Conservation (phyloP, 108 stramenopile species). For the Halocafeteria seosinensis region DNA sequence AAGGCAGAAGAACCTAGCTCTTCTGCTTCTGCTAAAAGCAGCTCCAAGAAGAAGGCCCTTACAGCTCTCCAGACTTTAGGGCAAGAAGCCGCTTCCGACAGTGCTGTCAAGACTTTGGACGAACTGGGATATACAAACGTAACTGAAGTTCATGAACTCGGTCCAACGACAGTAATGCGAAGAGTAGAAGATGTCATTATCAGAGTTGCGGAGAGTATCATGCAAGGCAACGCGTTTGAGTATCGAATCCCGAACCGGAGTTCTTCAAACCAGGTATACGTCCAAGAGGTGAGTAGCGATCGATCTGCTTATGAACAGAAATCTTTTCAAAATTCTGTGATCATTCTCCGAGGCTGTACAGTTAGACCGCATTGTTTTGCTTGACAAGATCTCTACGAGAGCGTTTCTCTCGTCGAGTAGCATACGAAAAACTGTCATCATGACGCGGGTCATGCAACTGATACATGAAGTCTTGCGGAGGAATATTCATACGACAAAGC, state of each 20-base stretch:
- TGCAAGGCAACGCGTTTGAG: conserved; percentile 42
- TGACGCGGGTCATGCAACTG: conserved; percentile 71
- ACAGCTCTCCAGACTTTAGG: too few relatives aligned
- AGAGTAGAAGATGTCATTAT: conserved; percentile 23
- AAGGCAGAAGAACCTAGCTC: too few relatives aligned
- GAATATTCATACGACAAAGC: conserved; percentile 92
- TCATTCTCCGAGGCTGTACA: too few relatives aligned
- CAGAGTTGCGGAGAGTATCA: conserved; percentile 19
- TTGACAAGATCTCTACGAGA: conserved; percentile 10
- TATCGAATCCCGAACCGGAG: conserved; percentile 59
- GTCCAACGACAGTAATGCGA: conserved; percentile 14
- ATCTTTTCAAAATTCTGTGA: too few relatives aligned
- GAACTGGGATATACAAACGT: not conserved
- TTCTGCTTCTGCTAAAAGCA: too few relatives aligned
- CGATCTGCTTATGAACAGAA: too few relatives aligned
- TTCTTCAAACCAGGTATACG: conserved; percentile 69
- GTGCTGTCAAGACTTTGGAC: not conserved
- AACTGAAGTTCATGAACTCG: conserved; percentile 17
- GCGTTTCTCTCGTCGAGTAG: conserved; percentile 54
- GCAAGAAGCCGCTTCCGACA: too few relatives aligned
- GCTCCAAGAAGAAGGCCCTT: too few relatives aligned
- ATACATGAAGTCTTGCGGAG: conserved; percentile 69
- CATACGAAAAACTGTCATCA: conserved; percentile 78
- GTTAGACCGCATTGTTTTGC: conserved; percentile 53
- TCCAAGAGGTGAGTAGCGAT: too few relatives aligned